Evolutionary conservation across 306 rosid species (phyloP).

Genomic region (Cucurbita ficifolia): DNA sequence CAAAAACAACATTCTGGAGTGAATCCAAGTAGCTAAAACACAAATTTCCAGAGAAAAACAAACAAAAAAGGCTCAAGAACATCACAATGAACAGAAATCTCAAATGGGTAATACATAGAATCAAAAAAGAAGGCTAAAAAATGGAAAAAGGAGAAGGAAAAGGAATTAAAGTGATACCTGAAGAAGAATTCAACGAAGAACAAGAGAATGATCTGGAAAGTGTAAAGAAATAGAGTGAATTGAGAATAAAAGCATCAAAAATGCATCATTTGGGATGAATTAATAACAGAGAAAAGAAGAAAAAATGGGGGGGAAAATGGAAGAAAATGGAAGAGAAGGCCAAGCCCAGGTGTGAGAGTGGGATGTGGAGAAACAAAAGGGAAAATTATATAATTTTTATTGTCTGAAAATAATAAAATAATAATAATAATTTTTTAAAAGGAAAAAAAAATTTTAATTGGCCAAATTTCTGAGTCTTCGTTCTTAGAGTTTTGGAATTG

Average conservation of each 20-base stretch:
- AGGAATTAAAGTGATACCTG: conserved; percentile 9
- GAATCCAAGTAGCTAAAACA: not conserved
- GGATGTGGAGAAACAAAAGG: not conserved
- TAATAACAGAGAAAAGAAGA: not conserved
- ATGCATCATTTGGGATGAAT: not conserved
- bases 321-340: not conserved
- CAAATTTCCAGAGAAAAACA: not conserved
- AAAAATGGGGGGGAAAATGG: not conserved
- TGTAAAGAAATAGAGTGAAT: not conserved
- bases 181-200: not conserved
- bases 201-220: not conserved
- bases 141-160: not conserved
- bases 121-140: not conserved
- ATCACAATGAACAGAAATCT: not conserved
- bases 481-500: not conserved
- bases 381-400: not conserved
- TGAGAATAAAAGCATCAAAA: not conserved
- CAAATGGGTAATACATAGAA: not conserved
- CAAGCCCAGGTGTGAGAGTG: conserved; percentile 7
- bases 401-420: not conserved
- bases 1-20: not conserved
- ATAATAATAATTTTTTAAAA: not conserved
- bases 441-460: not conserved
- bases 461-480: conserved; percentile 6
- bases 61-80: not conserved